A percentile compares a stretch with the other conserved stretches of the same genome.
These are phyloP conservation scores for Fragaria vesca DNA, from an alignment of 306 rosid genomes.

Conservation along the genomic window DNA sequence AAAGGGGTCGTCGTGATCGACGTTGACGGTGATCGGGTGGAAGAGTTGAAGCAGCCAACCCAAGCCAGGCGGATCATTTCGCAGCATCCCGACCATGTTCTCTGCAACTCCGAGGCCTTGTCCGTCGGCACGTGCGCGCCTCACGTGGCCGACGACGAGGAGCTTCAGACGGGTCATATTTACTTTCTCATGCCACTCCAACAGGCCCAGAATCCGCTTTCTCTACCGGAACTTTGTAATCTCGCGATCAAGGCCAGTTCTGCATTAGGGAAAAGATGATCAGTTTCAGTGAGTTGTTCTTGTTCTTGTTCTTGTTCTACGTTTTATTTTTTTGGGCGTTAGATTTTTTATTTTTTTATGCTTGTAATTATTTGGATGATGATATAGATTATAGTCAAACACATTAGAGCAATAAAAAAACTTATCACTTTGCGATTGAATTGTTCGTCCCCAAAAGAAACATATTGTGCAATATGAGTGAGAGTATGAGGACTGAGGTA, in stretches of 20 bases:
- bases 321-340: not conserved
- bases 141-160: constrained; percentile 49
- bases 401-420: not conserved
- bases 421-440: not conserved
- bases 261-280: constrained; percentile 28
- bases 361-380: not conserved
- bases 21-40: constrained; percentile 40
- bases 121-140: constrained; percentile 53
- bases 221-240: constrained; percentile 59
- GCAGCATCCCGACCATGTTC: constrained; percentile 39
- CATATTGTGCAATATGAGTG: not conserved
- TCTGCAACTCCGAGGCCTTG: constrained; percentile 68
- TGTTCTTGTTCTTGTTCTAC: not conserved
- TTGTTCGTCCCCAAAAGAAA: too few species aligned
- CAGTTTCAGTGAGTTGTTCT: constrained; percentile 14
- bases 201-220: constrained; percentile 36
- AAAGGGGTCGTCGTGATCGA: constrained; percentile 46
- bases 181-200: constrained; percentile 63
- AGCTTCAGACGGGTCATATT: constrained; percentile 59
- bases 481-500: not conserved
- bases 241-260: constrained; percentile 63
- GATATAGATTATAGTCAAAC: constrained; percentile 12
- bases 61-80: constrained; percentile 42
- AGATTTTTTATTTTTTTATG: not conserved
- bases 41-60: constrained; percentile 43